phyloP scores from a whole-genome alignment of 768 basidiomycete genomes.

The Suillus tomentosus region DNA sequence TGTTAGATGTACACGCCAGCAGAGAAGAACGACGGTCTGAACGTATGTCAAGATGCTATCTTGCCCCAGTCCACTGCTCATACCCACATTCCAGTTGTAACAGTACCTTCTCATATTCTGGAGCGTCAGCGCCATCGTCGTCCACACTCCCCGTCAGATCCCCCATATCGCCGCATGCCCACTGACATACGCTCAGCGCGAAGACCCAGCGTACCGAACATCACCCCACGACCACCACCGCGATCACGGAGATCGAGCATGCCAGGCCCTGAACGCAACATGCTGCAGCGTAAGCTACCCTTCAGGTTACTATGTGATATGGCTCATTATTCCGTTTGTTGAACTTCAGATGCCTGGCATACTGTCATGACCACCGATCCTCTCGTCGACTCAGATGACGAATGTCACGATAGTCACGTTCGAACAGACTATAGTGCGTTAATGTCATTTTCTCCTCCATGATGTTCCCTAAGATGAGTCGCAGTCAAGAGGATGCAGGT shows the following conservation, averaged over 20 bases:
- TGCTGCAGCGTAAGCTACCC: slow-evolving; percentile 64
- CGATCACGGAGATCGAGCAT: slow-evolving; percentile 28
- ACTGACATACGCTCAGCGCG: slow-evolving; percentile 29
- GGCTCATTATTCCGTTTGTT: neutral
- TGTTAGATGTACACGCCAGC: slow-evolving; percentile 18
- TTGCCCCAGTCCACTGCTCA: slow-evolving; percentile 16
- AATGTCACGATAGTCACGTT: slow-evolving; percentile 62
- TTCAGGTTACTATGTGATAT: slow-evolving; percentile 2
- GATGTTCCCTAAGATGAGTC: slow-evolving; percentile 16
- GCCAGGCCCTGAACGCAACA: slow-evolving; percentile 44
- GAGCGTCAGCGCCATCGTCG: slow-evolving; percentile 32
- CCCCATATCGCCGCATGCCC: slow-evolving; percentile 27
- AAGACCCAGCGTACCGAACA: slow-evolving; percentile 23
- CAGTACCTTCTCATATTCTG: slow-evolving; percentile 21
- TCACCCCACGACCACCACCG: slow-evolving; percentile 24
- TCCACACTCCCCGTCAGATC: slow-evolving; percentile 19
- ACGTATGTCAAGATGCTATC: slow-evolving; percentile 20
- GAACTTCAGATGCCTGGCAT: slow-evolving; percentile 69
- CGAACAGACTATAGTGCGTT: slow-evolving; percentile 65
- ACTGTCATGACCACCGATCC: slow-evolving; percentile 66
- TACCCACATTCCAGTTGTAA: slow-evolving; percentile 17
- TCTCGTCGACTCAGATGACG: slow-evolving; percentile 76
- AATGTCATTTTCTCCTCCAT: neutral
- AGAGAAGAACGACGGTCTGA: slow-evolving; percentile 30
- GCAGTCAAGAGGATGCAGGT: slow-evolving; percentile 63